Evolutionary conservation across 768 basidiomycete genomes (phyloP).

Genomic region (Rhodocollybia butyracea): DNA sequence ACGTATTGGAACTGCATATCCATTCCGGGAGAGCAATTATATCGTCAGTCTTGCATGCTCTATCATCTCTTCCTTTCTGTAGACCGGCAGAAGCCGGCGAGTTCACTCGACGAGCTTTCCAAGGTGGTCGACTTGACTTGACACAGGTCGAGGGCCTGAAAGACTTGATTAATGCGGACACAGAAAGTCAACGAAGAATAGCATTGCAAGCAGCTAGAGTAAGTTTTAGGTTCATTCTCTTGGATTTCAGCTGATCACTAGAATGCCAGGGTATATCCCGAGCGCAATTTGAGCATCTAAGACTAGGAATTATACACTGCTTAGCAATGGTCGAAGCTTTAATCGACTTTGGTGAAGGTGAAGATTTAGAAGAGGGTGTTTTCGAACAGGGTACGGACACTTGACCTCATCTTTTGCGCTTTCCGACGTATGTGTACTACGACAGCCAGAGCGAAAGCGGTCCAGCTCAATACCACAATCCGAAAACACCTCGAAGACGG

Average conservation of each 20-base stretch:
- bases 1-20: conserved; percentile 79
- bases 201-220: conserved; percentile 72
- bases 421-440: neutral
- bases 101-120: conserved; percentile 83
- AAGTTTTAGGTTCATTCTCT: conserved; percentile 23
- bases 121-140: conserved; percentile 77
- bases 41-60: conserved; percentile 60
- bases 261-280: conserved; percentile 58
- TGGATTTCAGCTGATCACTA: neutral
- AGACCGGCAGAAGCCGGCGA: conserved; percentile 86
- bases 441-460: conserved; percentile 53
- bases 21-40: conserved; percentile 86
- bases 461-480: conserved; percentile 48
- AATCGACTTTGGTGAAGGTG: conserved; percentile 92
- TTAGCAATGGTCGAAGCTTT: conserved; percentile 82
- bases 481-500: conserved; percentile 60
- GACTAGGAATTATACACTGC: conserved; percentile 65
- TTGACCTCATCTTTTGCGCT: conserved; percentile 5
- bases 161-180: conserved; percentile 87
- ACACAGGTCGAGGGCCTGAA: conserved; percentile 88
- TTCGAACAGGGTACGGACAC: conserved; percentile 57
- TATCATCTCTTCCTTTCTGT: conserved; percentile 58
- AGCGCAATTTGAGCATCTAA: conserved; percentile 58
- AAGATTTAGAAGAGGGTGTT: conserved; percentile 83
- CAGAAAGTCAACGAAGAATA: conserved; percentile 72